These are phyloP conservation scores for Wallacemonas sp. DNA, from an alignment of 208 protist species.

Conservation along the genomic window DNA sequence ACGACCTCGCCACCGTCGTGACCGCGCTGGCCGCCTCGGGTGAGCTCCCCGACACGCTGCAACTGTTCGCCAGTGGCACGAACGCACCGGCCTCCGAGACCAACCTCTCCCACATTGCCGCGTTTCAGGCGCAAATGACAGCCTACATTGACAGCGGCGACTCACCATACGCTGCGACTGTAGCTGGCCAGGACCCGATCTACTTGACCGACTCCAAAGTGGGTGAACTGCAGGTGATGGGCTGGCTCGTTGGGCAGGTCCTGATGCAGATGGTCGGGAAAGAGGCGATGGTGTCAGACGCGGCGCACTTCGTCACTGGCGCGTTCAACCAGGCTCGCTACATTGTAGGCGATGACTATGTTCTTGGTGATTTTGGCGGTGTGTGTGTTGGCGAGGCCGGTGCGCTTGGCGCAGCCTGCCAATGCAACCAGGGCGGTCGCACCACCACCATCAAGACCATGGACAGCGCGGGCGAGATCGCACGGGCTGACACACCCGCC, in stretches of 20 bases:
- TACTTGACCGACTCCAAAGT: slow-evolving; percentile 6
- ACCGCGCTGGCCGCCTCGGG: background rate
- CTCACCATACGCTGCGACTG: slow-evolving; percentile 13
- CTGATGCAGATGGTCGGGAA: slow-evolving; percentile 20
- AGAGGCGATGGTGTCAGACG: slow-evolving; percentile 13
- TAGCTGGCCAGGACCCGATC: background rate
- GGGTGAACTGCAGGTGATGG: slow-evolving; percentile 26
- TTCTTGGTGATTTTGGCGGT: slow-evolving; percentile 67
- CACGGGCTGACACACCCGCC: background rate
- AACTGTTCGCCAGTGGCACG: slow-evolving; percentile 32
- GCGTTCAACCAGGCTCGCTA: slow-evolving; percentile 56
- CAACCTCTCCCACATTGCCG: slow-evolving; percentile 19
- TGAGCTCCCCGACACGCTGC: slow-evolving; percentile 18
- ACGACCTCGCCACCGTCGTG: slow-evolving; percentile 25
- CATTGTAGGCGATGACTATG: slow-evolving; percentile 41
- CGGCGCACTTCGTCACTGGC: slow-evolving; percentile 15
- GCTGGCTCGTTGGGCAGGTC: slow-evolving; percentile 26
- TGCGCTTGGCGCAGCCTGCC: slow-evolving; percentile 30
- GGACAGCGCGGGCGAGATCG: background rate
- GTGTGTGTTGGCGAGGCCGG: slow-evolving; percentile 10
- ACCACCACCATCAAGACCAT: slow-evolving; percentile 20
- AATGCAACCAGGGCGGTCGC: slow-evolving; percentile 51
- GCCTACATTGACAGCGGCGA: slow-evolving; percentile 30
- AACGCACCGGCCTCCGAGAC: slow-evolving; percentile 30
- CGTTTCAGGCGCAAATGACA: slow-evolving; percentile 37